Base-by-base conservation (phyloP, 225 moss, liverwort and hornwort species). In the Pleurozium schreberi region DNA sequence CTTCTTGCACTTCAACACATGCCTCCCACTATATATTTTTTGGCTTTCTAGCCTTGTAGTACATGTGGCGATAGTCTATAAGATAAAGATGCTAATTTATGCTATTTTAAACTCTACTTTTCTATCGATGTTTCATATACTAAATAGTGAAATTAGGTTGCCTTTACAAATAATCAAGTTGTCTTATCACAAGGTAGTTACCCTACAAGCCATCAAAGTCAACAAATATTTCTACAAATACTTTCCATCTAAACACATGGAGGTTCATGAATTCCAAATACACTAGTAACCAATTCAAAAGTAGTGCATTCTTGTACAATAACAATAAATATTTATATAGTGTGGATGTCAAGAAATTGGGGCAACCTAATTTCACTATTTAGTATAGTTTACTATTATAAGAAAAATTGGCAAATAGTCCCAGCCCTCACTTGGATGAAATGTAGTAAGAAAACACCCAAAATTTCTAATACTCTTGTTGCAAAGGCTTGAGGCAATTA, bases 351-450 rank as follows among this genome's bases (percentile, higher is more conserved):
- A n/a, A n/a, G n/a, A n/a, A n/a, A n/a, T n/a, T n/a, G n/a, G n/a
- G n/a, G n/a, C n/a, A n/a, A n/a, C n/a, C n/a, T n/a, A n/a, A n/a
- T n/a, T n/a, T n/a, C n/a, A n/a, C n/a, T n/a, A n/a, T n/a, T n/a
- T n/a, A n/a, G n/a, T n/a, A n/a, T n/a, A n/a, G n/a, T n/a, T 75
- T 49, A 12, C 2, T 33, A 20, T 33, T 20, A 75, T 3, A 33
- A 19, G 1, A 12, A 7, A 19, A 11, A 10, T 49, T 75, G 8
- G 33, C 33, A 50, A 75, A 50, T 33, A n/a, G n/a, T 4, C 1
- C 12, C 1, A 49, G 0, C 19, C 75, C 1, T 73, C 3, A 17
- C 9, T 43, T 17, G 0, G 1, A 73, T 45, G 4, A 73, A 45
- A 30, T 30, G 11, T 18, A 10, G 30, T 18, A 49, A 49, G 9